phyloP scores from a whole-genome alignment of 2,329 filamentous ascomycete genomes.

The Trichoderma sp. region DNA sequence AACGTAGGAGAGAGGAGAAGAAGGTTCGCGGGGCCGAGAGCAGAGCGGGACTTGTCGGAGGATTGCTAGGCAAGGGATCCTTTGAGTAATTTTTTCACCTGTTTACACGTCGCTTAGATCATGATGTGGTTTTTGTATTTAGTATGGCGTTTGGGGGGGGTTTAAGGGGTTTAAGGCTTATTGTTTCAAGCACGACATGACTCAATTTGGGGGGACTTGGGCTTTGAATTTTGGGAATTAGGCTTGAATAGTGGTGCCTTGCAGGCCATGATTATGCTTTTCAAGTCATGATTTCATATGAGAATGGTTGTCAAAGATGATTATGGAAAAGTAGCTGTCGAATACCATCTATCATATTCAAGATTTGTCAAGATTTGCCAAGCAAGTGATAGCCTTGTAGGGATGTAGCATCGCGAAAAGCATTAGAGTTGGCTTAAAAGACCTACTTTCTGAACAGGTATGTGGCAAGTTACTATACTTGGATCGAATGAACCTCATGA shows the following conservation, averaged over 20 bases:
- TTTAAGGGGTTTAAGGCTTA: neutral
- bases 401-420: neutral
- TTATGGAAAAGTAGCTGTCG: neutral
- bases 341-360: neutral
- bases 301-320: neutral
- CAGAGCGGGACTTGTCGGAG: constrained; percentile 60
- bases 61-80: constrained; percentile 59
- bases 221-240: constrained; percentile 7
- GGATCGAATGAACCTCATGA: neutral
- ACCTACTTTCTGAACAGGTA: neutral
- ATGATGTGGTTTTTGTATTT: neutral
- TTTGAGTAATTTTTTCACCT: constrained; percentile 39
- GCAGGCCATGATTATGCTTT: neutral
- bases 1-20: constrained; percentile 61
- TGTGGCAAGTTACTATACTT: neutral
- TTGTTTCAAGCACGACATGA: neutral
- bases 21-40: constrained; percentile 62
- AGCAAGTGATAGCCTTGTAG: neutral
- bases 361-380: neutral
- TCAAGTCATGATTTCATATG: neutral
- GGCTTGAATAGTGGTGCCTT: neutral
- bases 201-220: neutral
- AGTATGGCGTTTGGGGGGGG: constrained; percentile 3
- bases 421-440: neutral
- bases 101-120: neutral